Base-by-base conservation (phyloP, 805 yeast genomes). In the Yamadazyma kitorensis region DNA sequence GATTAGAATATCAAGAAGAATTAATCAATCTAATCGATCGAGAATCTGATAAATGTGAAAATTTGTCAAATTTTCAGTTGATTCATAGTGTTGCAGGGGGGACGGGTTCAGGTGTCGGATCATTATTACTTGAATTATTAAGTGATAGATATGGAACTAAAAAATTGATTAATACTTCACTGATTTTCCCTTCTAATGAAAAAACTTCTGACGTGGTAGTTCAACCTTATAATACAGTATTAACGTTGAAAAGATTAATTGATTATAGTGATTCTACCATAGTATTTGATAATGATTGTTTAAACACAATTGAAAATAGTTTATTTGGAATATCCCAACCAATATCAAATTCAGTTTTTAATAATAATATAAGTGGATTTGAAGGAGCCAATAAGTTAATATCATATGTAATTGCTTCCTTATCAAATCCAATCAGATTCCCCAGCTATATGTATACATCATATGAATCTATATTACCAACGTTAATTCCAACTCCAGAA, bases 21-120 rank as follows among this genome's bases (percentile, higher is more conserved):
- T 65, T 94, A 24, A 46, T 85, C 36, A 91, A 87, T 48, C 77
- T 88, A 73, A 71, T 93, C 17, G 96, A 88, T 51, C 72, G 93
- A 36, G 97, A 93, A 49, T 71, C 88, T 25, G 99, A 93, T 52
- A 80, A 84, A 20, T 82, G 95, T 45, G 98, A 94, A 43, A 82
- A 82, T 36, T 64, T 88, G 34, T 93, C 89, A 44, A 95, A 94
- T 4, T 93, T 93, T 57, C 95, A 88, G 65, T 62, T 93, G 44
- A 58, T 89, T 33, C 98, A 93, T 59, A 84, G 96, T 4, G 95
- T 93, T 4, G 98, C 97, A 0, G 99, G 99, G 23, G 99, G 99
- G 24, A 93, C 98, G 0, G 99, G 99, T 0, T 85, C 96, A 0
- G 98, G 99, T 3, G 76, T 88, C 23, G 98, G 98, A 1, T 85